Evolutionary conservation across 441 rosid species (phyloP).

Genomic region (Theobroma grandiflorum): DNA sequence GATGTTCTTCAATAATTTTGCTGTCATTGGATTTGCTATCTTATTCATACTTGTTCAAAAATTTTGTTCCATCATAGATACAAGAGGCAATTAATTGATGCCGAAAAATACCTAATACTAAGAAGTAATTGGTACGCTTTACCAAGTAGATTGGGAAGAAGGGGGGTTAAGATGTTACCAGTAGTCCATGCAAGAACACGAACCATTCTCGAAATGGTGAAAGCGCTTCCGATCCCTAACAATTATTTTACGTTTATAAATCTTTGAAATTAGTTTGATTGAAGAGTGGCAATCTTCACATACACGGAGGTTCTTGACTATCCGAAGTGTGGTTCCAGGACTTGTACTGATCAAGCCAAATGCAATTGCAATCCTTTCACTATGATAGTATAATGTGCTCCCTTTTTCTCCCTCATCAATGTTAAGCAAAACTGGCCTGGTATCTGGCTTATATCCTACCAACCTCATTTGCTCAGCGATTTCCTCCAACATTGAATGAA

Average conservation of each 20-base stretch:
- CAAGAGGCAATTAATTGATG: neutral
- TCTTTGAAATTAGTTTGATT: slow-evolving; percentile 39
- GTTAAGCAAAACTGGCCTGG: slow-evolving; percentile 40
- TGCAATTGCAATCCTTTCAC: slow-evolving; percentile 48
- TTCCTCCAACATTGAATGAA: slow-evolving; percentile 32
- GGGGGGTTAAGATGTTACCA: slow-evolving; percentile 28
- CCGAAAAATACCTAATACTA: neutral
- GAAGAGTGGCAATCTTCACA: slow-evolving; percentile 51
- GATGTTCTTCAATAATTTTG: too few species aligned
- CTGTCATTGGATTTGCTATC: neutral
- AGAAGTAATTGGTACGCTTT: neutral
- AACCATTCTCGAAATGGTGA: slow-evolving; percentile 48
- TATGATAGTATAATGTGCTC: slow-evolving; percentile 43
- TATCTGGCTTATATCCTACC: slow-evolving; percentile 45
- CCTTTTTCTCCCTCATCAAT: slow-evolving; percentile 47
- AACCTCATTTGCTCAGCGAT: slow-evolving; percentile 43
- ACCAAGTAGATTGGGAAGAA: neutral
- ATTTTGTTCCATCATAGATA: neutral
- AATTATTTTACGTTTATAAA: slow-evolving; percentile 37
- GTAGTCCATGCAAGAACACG: slow-evolving; percentile 50
- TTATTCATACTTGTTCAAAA: neutral
- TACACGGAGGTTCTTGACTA: slow-evolving; percentile 48
- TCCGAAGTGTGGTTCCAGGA: slow-evolving; percentile 43
- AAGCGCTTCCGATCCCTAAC: slow-evolving; percentile 48
- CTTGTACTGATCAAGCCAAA: slow-evolving; percentile 41